A percentile compares a stretch with the other conserved stretches of the same genome.
These are phyloP conservation scores for Fusarium cyanostomum DNA, from an alignment of 2,329 filamentous ascomycete genomes.

Conservation along the genomic window DNA sequence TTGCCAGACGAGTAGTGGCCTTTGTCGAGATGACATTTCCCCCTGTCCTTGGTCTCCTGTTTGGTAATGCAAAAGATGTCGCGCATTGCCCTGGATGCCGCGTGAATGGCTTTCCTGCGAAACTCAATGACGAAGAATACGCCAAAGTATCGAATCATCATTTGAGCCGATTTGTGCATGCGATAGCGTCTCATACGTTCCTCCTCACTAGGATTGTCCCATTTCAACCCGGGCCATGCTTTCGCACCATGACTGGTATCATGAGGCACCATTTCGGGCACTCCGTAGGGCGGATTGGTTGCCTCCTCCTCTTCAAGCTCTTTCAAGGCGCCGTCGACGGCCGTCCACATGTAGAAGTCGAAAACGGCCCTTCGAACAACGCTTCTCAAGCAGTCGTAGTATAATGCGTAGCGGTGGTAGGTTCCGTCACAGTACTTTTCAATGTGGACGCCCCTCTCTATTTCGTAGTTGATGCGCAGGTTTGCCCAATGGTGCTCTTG, in stretches of 20 bases:
- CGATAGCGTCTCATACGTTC: not conserved
- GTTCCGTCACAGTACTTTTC: not conserved
- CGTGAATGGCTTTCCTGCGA: conserved; percentile 36
- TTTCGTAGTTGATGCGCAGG: conserved; percentile 8
- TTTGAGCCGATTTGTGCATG: not conserved
- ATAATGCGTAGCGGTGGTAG: conserved; percentile 11
- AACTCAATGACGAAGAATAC: conserved; percentile 36
- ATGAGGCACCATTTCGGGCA: not conserved
- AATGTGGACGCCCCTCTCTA: not conserved
- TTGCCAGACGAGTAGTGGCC: conserved; percentile 1
- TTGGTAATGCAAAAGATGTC: conserved; percentile 10
- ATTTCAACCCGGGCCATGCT: not conserved
- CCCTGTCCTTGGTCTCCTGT: not conserved
- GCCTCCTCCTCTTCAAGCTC: not conserved
- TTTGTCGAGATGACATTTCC: not conserved
- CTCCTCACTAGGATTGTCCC: not conserved
- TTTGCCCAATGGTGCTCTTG: conserved; percentile 39
- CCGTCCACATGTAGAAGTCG: conserved; percentile 32
- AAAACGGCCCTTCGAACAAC: conserved; percentile 34
- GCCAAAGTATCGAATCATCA: conserved; percentile 26
- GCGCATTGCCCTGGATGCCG: conserved; percentile 29
- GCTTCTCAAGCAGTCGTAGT: conserved; percentile 27
- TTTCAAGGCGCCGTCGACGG: not conserved
- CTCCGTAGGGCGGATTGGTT: not conserved
- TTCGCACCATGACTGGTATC: not conserved